Conservation (phyloP, 2,329 filamentous ascomycete species). For the Fusarium guadeloupense region DNA sequence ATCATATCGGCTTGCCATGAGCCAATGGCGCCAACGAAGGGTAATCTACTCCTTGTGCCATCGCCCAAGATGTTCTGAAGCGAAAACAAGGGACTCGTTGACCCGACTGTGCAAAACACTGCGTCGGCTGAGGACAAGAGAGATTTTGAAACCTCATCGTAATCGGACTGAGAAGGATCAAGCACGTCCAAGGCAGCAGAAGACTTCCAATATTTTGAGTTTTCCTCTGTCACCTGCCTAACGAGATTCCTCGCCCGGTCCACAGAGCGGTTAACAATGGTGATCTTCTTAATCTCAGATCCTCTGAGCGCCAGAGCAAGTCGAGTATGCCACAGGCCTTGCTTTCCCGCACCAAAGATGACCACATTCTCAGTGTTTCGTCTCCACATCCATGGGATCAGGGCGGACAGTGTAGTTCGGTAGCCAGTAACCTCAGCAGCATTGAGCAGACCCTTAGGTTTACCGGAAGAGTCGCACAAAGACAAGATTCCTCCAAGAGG, state of each 20-base stretch:
- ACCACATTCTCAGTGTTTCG: constrained; percentile 58
- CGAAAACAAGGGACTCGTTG: constrained; percentile 26
- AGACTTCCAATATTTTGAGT: constrained; percentile 31
- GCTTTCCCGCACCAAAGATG: constrained; percentile 75
- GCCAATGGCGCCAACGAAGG: constrained; percentile 60
- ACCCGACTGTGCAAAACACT: constrained; percentile 35
- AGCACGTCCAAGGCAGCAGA: not conserved
- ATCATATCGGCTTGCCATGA: constrained; percentile 70
- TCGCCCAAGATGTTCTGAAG: constrained; percentile 2
- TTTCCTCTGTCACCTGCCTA: constrained; percentile 14
- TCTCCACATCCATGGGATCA: constrained; percentile 64
- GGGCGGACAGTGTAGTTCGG: constrained; percentile 70
- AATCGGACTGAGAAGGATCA: constrained; percentile 13
- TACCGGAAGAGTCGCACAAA: constrained; percentile 15
- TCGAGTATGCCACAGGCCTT: constrained; percentile 77
- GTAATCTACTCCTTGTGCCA: constrained; percentile 1
- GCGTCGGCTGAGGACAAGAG: constrained; percentile 10
- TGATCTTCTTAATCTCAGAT: constrained; percentile 39
- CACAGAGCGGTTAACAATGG: constrained; percentile 44
- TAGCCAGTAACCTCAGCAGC: constrained; percentile 75
- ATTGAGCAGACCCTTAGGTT: constrained; percentile 63
- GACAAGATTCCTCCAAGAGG: constrained; percentile 25
- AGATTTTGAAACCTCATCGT: not conserved
- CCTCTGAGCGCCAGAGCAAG: constrained; percentile 66
- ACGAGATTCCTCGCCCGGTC: constrained; percentile 9